Evolutionary conservation across 306 rosid genomes (phyloP), one percentile per base, ranked within the genome.

Genomic region (Glycyrrhiza uralensis): DNA sequence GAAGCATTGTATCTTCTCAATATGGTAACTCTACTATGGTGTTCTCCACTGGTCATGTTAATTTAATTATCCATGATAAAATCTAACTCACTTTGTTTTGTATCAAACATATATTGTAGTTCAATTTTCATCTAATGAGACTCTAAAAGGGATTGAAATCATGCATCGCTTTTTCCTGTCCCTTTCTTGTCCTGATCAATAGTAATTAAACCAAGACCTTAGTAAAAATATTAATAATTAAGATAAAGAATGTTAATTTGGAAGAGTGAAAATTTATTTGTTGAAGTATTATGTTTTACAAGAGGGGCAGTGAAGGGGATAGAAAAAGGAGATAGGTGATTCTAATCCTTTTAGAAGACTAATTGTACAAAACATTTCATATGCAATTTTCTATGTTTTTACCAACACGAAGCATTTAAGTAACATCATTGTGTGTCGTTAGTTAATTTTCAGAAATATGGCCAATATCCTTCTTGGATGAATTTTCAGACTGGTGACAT

Each of bases 1-100:
- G 82, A 76, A 36, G 73, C 45, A 33, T 68, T 85, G 33, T 44
- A 55, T 66, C 80, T 85, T 69, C 76, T 82, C 58, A 86, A 85
- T 64, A 74, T 77, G 86, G 86, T 82, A 82, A 49, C 10, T 7
- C 13, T 15, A n/a, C n/a, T n/a, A 9, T 19, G 2, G 11, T 57
- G 22, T 22, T 38, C 4, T 38, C 1, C 8, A 23, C 10, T 59
- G 28, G 56, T 23, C 14, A 50, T 63, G 15, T 33, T 3, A 46
- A 59, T 60, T 19, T 4, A 5, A 59, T 33, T 14, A 24, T 49
- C 1, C 14, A 13, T 42, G 4, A 11, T 18, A 12, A 3, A 8
- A 30, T 38, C 15, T 56, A 30, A 13, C 12, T 57, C 9, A 3
- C 1, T 57, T 11, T 2, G 28, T 17, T 6, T 41, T 24, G 33